A percentile compares a stretch with the other conserved stretches of the same genome.
Evolutionary conservation across 2,329 filamentous ascomycete species (phyloP).

Genomic region (Daldinia sp.): DNA sequence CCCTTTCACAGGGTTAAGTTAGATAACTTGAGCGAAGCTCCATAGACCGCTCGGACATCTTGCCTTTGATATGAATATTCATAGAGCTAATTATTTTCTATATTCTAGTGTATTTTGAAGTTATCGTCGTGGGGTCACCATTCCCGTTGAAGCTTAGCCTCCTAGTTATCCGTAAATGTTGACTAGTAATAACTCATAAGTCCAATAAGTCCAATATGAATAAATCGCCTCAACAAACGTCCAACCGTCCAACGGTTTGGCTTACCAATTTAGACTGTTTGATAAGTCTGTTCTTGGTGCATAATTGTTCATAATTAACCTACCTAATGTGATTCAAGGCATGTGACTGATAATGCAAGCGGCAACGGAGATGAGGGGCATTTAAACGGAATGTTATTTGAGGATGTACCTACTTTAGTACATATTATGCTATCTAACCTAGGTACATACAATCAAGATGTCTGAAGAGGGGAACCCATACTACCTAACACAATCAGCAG

Average conservation of each 20-base stretch:
- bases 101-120: neutral
- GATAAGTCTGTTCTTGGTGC: neutral
- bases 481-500: slow-evolving; percentile 29
- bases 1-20: slow-evolving; percentile 4
- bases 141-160: neutral
- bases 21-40: slow-evolving; percentile 5
- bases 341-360: slow-evolving; percentile 5
- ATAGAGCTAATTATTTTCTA: neutral
- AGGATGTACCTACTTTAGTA: too few species aligned
- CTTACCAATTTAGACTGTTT: neutral
- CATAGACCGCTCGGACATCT: slow-evolving; percentile 10
- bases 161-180: neutral
- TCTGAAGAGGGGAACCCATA: neutral
- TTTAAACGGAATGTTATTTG: slow-evolving; percentile 27
- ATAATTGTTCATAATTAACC: neutral
- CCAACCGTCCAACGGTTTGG: neutral
- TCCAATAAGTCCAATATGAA: too few species aligned
- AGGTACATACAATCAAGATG: slow-evolving; percentile 5
- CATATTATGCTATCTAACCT: too few species aligned
- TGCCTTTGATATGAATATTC: neutral
- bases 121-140: neutral
- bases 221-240: neutral
- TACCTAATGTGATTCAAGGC: neutral
- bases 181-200: neutral
- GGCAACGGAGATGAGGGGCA: slow-evolving; percentile 31